phyloP scores from a whole-genome alignment of 805 yeast genomes.

The Saturnispora quitensis region DNA sequence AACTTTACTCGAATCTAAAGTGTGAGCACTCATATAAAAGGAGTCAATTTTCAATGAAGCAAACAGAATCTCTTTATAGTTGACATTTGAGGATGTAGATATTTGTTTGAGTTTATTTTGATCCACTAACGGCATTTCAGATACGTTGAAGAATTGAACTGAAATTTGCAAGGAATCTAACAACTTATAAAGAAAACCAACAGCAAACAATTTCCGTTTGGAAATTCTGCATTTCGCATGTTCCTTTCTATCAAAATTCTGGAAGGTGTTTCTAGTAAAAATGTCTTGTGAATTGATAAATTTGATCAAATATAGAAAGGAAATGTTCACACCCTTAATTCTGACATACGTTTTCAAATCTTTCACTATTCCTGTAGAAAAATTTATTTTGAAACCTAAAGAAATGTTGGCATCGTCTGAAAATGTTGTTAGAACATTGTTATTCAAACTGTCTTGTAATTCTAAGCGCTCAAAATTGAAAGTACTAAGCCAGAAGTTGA shows the following conservation, averaged over 20 bases:
- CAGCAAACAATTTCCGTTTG: slow-evolving; percentile 8
- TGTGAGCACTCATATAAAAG: slow-evolving; percentile 12
- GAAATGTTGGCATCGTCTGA: slow-evolving; percentile 8
- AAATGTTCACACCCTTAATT: slow-evolving; percentile 11
- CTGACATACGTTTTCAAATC: slow-evolving; percentile 9
- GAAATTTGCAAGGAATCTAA: slow-evolving; percentile 18
- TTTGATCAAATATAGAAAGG: slow-evolving; percentile 14
- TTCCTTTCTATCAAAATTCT: not conserved
- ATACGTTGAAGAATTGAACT: slow-evolving; percentile 18
- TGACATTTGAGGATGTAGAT: not conserved
- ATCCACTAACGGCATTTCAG: slow-evolving; percentile 21
- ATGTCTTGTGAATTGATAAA: not conserved
- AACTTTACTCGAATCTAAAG: slow-evolving; percentile 22
- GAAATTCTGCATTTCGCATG: not conserved
- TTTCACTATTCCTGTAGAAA: slow-evolving; percentile 15
- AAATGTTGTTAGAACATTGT: slow-evolving; percentile 6
- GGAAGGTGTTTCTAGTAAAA: not conserved
- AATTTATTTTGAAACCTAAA: slow-evolving; percentile 13
- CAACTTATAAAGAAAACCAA: slow-evolving; percentile 16
- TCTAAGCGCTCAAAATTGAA: slow-evolving; percentile 3
- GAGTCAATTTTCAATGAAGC: slow-evolving; percentile 14
- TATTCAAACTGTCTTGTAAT: not conserved
- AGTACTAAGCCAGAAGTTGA: slow-evolving; percentile 7
- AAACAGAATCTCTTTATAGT: slow-evolving; percentile 12
- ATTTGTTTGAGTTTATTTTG: slow-evolving; percentile 8